Conservation (phyloP, 2,329 filamentous ascomycete species). For the Arthrobotrys sinensis region DNA sequence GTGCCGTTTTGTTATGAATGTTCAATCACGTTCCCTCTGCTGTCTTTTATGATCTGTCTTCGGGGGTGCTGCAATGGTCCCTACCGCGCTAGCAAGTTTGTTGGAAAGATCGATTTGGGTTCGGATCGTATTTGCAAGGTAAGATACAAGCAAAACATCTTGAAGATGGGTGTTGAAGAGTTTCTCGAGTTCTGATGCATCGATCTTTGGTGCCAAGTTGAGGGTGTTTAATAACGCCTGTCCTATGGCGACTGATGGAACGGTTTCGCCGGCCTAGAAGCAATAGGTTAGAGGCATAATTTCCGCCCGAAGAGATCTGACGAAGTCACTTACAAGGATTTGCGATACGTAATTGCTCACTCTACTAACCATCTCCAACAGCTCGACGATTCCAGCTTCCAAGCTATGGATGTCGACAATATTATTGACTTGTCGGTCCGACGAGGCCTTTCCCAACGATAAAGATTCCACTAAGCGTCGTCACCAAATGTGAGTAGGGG, state of each 20-base stretch:
- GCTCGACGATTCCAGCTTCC: conserved; percentile 87
- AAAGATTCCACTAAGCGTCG: conserved; percentile 46
- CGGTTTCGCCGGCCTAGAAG: conserved; percentile 81
- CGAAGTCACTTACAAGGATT: conserved; percentile 75
- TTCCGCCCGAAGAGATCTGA: not conserved
- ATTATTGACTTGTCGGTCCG: conserved; percentile 50
- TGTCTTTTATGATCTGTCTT: conserved; percentile 55
- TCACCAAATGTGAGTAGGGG: conserved; percentile 11
- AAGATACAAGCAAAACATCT: conserved; percentile 97
- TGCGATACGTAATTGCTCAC: conserved; percentile 93
- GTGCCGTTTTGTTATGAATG: too few species aligned
- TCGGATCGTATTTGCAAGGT: conserved; percentile 97
- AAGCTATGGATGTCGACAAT: conserved; percentile 91
- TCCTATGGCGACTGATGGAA: conserved; percentile 90
- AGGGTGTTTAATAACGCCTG: conserved; percentile 96
- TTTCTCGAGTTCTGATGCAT: conserved; percentile 88
- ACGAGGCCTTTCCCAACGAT: conserved; percentile 44
- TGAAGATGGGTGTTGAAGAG: conserved; percentile 99
- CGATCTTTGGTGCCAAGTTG: conserved; percentile 93
- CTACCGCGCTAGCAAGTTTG: conserved; percentile 78
- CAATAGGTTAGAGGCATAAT: not conserved
- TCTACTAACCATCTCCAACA: conserved; percentile 89
- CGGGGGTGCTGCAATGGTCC: conserved; percentile 34
- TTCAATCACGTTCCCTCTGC: conserved; percentile 49
- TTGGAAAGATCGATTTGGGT: conserved; percentile 99